Conservation (phyloP, 129 eudicot species). For the Flaveria bidentis region DNA sequence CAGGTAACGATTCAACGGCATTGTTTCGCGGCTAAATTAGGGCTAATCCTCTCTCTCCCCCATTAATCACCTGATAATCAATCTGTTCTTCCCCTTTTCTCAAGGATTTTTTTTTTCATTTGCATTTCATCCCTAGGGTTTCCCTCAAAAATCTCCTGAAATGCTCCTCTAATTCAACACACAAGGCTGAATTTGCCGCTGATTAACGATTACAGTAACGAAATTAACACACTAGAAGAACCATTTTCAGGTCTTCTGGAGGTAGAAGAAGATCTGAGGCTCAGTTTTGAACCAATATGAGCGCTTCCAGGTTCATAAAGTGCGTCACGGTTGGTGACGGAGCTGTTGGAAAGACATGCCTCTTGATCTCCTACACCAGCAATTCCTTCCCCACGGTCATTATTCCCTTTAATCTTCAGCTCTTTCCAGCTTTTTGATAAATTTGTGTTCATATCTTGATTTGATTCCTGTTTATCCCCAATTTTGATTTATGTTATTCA, state of each 20-base stretch:
- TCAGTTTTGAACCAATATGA: conserved; percentile 46
- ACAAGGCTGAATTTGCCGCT: conserved; percentile 17
- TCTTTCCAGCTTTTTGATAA: too few species aligned
- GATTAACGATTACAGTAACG: conserved; percentile 1
- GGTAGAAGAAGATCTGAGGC: conserved; percentile 51
- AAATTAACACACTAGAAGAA: neutral
- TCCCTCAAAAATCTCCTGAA: conserved; percentile 26
- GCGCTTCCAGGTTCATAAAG: conserved; percentile 93
- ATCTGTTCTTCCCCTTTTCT: conserved; percentile 10
- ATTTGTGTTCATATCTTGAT: too few species aligned
- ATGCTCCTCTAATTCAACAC: neutral
- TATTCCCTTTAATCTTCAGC: neutral
- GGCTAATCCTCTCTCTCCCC: too few species aligned
- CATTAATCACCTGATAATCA: neutral
- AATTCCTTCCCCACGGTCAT: conserved; percentile 96
- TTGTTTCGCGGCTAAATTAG: conserved; percentile 54
- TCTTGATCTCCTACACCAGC: conserved; percentile 98
- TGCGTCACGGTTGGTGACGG: conserved; percentile 99
- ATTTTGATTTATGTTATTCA: neutral
- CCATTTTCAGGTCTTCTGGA: conserved; percentile 50
- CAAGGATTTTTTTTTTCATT: neutral
- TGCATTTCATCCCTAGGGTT: conserved; percentile 35
- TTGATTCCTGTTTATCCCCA: neutral
- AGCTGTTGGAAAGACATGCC: conserved; percentile 97
- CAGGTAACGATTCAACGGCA: conserved; percentile 70